Evolutionary conservation across 192 early-diverging fungal species (phyloP).

Genomic region (Bifiguratus adelaidae): DNA sequence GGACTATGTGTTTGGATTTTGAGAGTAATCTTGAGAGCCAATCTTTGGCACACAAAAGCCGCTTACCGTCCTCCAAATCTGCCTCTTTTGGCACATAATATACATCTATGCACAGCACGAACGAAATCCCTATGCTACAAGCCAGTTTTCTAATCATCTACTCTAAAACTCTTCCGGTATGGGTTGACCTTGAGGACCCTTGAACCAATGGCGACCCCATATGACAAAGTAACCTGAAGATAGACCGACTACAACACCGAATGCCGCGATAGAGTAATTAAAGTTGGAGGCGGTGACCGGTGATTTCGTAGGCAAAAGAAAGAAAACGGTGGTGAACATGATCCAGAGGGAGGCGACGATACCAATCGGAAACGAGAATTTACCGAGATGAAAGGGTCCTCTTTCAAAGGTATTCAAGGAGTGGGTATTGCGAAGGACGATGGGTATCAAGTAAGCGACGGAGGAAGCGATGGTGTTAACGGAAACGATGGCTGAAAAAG

Average conservation of each 20-base stretch:
- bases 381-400: conserved; percentile 37
- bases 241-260: conserved; percentile 24
- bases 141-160: too few species aligned
- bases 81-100: too few species aligned
- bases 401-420: conserved; percentile 31
- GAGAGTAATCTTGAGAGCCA: too few species aligned
- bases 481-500: conserved; percentile 44
- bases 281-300: conserved; percentile 31
- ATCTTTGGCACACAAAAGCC: conserved; percentile 16
- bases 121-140: too few species aligned
- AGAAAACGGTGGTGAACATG: conserved; percentile 24
- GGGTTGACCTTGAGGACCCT: too few species aligned
- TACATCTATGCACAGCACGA: too few species aligned
- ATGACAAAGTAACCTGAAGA: conserved; percentile 30
- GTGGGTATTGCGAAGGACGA: conserved; percentile 27
- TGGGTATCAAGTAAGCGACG: conserved; percentile 42
- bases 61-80: conserved; percentile 15
- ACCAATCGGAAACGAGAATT: conserved; percentile 26
- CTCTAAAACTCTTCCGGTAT: too few species aligned
- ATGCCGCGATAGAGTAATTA: conserved; percentile 29
- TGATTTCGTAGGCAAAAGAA: conserved; percentile 28
- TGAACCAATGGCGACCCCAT: conserved; percentile 45
- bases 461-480: conserved; percentile 44
- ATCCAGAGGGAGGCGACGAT: conserved; percentile 31
- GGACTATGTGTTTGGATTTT: not conserved